Evolutionary conservation across 2,329 filamentous ascomycete genomes (phyloP).

Genomic region (Cercospora nicotianae): DNA sequence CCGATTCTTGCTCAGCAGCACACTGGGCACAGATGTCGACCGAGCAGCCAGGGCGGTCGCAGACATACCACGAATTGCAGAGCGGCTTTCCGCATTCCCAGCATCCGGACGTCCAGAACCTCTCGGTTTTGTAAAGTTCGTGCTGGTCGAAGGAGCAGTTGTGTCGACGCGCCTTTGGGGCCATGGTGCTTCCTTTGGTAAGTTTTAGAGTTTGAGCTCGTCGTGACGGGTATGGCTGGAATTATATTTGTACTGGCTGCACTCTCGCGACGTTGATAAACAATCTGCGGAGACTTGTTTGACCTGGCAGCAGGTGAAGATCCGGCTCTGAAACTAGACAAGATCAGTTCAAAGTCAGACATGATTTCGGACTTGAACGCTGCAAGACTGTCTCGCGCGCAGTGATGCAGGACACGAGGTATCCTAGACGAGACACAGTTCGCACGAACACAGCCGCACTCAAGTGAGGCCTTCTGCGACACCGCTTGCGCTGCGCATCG

Average conservation of each 20-base stretch:
- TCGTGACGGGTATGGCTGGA: background rate
- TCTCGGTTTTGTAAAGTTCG: background rate
- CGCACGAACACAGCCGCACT: background rate
- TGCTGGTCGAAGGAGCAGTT: background rate
- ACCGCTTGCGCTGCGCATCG: background rate
- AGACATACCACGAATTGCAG: conserved; percentile 1
- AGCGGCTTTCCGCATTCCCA: background rate
- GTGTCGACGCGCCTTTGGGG: background rate
- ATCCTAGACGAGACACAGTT: background rate
- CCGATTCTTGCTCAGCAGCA: background rate
- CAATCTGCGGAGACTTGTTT: background rate
- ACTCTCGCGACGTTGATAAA: background rate
- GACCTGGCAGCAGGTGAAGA: background rate
- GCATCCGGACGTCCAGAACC: background rate
- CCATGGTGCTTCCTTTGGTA: background rate
- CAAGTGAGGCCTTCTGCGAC: background rate
- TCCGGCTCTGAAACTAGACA: background rate
- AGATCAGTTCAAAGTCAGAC: background rate
- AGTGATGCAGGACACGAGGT: background rate
- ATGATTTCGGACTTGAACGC: background rate
- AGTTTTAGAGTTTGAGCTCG: background rate
- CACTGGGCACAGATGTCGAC: background rate
- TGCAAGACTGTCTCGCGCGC: background rate
- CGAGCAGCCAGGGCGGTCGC: background rate
- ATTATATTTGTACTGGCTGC: background rate